These are phyloP conservation scores for Phytopythium kandeliae DNA, from an alignment of 352 stramenopile species.

Conservation along the genomic window DNA sequence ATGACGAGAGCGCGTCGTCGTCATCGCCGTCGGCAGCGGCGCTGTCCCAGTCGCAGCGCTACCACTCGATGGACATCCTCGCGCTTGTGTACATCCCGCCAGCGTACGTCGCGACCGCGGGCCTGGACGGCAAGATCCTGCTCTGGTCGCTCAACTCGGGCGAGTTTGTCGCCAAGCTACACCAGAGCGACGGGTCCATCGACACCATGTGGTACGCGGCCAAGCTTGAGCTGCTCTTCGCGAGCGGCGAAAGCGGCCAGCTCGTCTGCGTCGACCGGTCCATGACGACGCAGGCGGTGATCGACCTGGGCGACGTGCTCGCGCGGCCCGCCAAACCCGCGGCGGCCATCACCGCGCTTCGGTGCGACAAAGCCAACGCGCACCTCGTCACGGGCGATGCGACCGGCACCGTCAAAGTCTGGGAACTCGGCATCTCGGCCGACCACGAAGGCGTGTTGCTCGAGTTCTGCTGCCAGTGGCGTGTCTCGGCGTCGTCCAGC, in stretches of 20 bases:
- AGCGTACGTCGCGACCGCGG: conserved; percentile 60
- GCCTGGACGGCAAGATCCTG: conserved; percentile 65
- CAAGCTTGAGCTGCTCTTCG: conserved; percentile 70
- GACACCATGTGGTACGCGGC: conserved; percentile 63
- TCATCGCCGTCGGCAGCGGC: too few species aligned
- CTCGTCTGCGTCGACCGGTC: conserved; percentile 65
- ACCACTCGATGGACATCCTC: conserved; percentile 66
- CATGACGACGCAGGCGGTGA: conserved; percentile 46
- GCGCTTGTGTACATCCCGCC: conserved; percentile 62
- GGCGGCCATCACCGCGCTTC: conserved; percentile 47
- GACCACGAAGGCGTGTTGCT: conserved; percentile 58
- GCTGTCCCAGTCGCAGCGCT: not conserved
- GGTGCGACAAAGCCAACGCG: conserved; percentile 52
- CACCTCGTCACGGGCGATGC: conserved; percentile 57
- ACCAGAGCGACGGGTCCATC: conserved; percentile 58
- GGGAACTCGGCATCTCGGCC: conserved; percentile 46
- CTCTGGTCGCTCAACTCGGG: conserved; percentile 79
- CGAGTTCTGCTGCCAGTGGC: conserved; percentile 54
- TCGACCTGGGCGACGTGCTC: conserved; percentile 25
- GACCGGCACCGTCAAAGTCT: conserved; percentile 52
- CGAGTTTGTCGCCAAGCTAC: conserved; percentile 51
- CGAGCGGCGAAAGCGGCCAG: conserved; percentile 51
- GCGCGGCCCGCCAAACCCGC: conserved; percentile 11
- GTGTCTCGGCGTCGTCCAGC: conserved; percentile 9
- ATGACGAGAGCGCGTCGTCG: conserved; percentile 12